phyloP scores from a whole-genome alignment of 768 basidiomycete genomes.

The Leucosporidium creatinivorum region DNA sequence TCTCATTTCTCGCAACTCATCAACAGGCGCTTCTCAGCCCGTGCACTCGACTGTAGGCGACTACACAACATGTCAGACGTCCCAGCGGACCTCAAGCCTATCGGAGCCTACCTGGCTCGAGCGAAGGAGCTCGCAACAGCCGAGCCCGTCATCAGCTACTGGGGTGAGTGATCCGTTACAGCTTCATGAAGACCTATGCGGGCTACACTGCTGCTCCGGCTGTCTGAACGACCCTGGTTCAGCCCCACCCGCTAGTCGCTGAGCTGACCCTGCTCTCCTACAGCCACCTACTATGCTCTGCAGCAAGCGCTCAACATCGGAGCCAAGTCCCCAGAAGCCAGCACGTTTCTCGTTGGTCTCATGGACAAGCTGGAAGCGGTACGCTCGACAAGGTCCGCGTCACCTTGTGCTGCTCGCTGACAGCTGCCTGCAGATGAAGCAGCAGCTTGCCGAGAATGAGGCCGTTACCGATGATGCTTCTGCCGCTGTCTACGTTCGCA shows the following conservation, averaged over 20 bases:
- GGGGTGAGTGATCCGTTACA: conserved; percentile 58
- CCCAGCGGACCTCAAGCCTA: conserved; percentile 46
- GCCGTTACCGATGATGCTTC: conserved; percentile 74
- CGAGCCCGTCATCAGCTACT: conserved; percentile 86
- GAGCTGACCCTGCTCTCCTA: background rate
- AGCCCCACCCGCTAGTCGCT: background rate
- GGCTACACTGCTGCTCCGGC: background rate
- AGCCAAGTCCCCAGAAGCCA: conserved; percentile 63
- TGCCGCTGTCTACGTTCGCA: conserved; percentile 83
- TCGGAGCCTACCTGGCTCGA: conserved; percentile 76
- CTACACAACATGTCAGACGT: background rate
- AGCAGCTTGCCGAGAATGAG: conserved; percentile 63
- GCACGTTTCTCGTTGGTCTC: conserved; percentile 63
- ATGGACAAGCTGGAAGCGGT: conserved; percentile 67
- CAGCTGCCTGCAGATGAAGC: conserved; percentile 53
- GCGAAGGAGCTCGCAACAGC: conserved; percentile 75
- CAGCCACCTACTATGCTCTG: conserved; percentile 86
- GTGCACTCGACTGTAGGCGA: too few species aligned
- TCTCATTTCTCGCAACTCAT: too few species aligned
- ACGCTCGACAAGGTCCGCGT: conserved; percentile 15
- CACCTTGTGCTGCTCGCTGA: too few species aligned
- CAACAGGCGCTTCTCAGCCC: too few species aligned
- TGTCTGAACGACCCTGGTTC: background rate
- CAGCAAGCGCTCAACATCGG: conserved; percentile 65
- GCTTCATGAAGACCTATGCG: too few species aligned